Evolutionary conservation across 2,329 filamentous ascomycete genomes (phyloP), one percentile per base, ranked within the genome.

Genomic region (Aspergillus udagawae): DNA sequence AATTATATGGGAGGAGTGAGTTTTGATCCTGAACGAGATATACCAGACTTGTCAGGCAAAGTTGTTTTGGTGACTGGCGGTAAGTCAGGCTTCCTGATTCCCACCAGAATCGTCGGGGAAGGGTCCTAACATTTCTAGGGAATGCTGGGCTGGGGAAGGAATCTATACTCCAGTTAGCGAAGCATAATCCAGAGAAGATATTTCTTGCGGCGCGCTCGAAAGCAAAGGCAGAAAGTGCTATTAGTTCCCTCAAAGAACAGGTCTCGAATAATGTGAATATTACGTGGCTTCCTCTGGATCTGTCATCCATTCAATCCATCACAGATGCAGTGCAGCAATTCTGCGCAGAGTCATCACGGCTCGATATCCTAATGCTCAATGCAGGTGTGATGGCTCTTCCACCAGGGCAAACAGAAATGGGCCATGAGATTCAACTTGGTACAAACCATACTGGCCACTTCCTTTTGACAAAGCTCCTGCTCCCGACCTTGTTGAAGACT

Each of bases 141-240:
- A 83, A 80, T 54, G 68, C 73, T n/a, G 81, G 81, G 0, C 73
- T 83, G 0, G 81, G 82, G 25, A 74, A 71, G 55, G 70, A 74
- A 55, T 74, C 74, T 4, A 67, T 79, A 42, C 62, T 74, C 12
- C 71, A 73, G 3, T 69, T 80, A 7, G 73, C 76, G 12, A 71
- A 72, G 52, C 77, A 79, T 60, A 65, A 75, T 63, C 60, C 79
- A 64, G 57, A 62, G 3, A 70, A 71, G 25, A 68, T 77, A 23
- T 77, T 68, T 49, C 65, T 77, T 4, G 74, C 67, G 28, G 78
- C 73, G 20, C 68, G 74, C 20, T 62, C 61, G 0, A 59, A 63
- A 44, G 51, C 56, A n/a, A 71, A 23, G 49, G 67, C 66, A 6
- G 42, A 53, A 32, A 32, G 29, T 6, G 29, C 29, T 14, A 32